Evolutionary conservation across 148 eudicot species (phyloP), one percentile per base, ranked within the genome.

Genomic region (Camellia granthamiana): DNA sequence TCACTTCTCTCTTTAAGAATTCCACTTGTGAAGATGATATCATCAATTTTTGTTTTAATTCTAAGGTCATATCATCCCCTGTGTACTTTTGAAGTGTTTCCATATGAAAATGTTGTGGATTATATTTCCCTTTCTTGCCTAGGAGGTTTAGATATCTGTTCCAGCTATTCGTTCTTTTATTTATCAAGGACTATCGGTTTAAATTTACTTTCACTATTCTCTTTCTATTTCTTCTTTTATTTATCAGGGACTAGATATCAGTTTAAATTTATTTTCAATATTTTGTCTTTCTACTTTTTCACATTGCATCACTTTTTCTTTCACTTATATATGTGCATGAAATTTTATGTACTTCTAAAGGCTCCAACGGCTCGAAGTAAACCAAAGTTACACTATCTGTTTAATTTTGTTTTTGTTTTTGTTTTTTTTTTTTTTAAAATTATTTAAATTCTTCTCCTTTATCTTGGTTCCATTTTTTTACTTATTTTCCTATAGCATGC

Each of bases 1-100:
- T 80, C 81, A 38, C 44, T 69, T 47, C 10, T 59, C 10, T 59
- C 38, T 56, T 75, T n/a, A 74, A 55, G 59, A 55, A 55, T 55
- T 55, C 14, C 21, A 60, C 21, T 18, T 60, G 3, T 60, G 3
- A 60, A 60, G 64, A 3, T 18, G 64, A 60, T 18, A 60, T 60
- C n/a, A 18, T 60, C 64, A 60, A 7, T 60, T 60, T 60, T 2
- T 15, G 38, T 60, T 60, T 60, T 60, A 10, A 55, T 55, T 55
- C 11, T 55, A 12, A 6, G 12, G 8, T 12, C 14, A 55, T 9
- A 55, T 12, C 59, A 55, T 55, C 59, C 11, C 14, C 59, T 55
- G 14, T 55, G 59, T 55, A 55, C 59, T 12, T 12, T 12, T 9
- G 59, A 2, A 12, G 59, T 2, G 59, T 55, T 55, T 55, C 59